phyloP scores from a whole-genome alignment of 768 basidiomycete genomes.

The Lactarius sanguifluus region DNA sequence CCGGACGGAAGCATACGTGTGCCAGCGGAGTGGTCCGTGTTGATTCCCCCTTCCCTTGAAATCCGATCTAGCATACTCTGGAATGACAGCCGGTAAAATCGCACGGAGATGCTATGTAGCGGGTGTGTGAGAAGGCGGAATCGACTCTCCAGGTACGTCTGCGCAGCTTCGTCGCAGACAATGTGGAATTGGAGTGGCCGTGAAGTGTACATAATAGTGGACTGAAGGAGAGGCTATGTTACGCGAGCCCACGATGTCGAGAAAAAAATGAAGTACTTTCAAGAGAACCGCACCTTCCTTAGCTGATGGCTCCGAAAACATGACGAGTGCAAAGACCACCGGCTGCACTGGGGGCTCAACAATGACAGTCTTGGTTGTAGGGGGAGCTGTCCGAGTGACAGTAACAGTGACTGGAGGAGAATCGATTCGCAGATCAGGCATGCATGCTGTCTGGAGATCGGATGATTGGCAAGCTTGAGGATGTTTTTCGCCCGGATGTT shows the following conservation, averaged over 20 bases:
- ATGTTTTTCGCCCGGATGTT: not conserved
- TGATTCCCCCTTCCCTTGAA: conserved; percentile 46
- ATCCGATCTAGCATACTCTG: conserved; percentile 46
- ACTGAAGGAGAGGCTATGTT: conserved; percentile 29
- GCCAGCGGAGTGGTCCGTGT: conserved; percentile 49
- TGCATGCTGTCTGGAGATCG: not conserved
- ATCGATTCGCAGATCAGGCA: not conserved
- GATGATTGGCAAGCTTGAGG: not conserved
- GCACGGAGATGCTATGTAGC: conserved; percentile 39
- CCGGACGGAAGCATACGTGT: conserved; percentile 40
- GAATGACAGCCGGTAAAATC: conserved; percentile 44
- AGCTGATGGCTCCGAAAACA: conserved; percentile 23
- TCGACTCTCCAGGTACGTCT: conserved; percentile 41
- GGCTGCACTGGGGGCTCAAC: conserved; percentile 13
- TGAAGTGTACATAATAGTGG: conserved; percentile 42
- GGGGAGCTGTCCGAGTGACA: conserved; percentile 9
- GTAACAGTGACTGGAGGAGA: not conserved
- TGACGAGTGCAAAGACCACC: conserved; percentile 26
- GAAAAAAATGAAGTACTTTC: conserved; percentile 15
- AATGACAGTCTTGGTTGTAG: not conserved
- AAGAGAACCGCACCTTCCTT: conserved; percentile 28
- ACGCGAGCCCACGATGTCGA: not conserved
- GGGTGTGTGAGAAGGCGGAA: conserved; percentile 44
- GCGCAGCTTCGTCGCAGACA: conserved; percentile 47
- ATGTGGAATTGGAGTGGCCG: conserved; percentile 45